Percentiles rank a stretch among this genome's conserved stretches.
phyloP scores from a whole-genome alignment of 176 grass and related monocot genomes.

The Carex parvula region DNA sequence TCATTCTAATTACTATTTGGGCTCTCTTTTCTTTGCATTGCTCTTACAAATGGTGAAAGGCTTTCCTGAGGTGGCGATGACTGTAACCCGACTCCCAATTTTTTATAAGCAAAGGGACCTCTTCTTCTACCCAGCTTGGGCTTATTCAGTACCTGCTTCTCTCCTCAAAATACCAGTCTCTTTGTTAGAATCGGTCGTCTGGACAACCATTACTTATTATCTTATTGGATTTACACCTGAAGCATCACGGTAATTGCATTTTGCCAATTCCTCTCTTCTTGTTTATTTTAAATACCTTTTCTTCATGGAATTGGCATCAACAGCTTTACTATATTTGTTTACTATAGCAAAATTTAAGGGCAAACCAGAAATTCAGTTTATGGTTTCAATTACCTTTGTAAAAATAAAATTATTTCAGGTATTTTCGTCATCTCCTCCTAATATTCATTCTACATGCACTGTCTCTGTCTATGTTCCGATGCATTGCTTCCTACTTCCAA shows the following conservation, averaged over 20 bases:
- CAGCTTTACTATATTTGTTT: neutral
- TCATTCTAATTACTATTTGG: constrained; percentile 67
- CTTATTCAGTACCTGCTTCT: constrained; percentile 67
- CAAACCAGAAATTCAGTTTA: neutral
- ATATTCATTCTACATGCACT: constrained; percentile 48
- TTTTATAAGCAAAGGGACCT: constrained; percentile 81
- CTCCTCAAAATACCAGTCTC: constrained; percentile 71
- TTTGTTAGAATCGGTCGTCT: constrained; percentile 55
- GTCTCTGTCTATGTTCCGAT: constrained; percentile 58
- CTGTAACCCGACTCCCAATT: constrained; percentile 52
- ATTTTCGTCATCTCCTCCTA: constrained; percentile 53
- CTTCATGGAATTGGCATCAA: neutral
- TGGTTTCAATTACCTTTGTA: neutral
- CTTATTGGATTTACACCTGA: constrained; percentile 73
- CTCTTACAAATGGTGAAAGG: constrained; percentile 65
- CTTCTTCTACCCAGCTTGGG: constrained; percentile 83
- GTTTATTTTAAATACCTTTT: neutral
- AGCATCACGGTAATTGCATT: constrained; percentile 53
- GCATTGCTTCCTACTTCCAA: constrained; percentile 51
- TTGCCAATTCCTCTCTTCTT: neutral
- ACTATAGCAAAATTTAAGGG: neutral
- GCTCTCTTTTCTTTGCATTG: constrained; percentile 64
- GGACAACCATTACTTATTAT: constrained; percentile 79
- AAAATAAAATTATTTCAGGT: constrained; percentile 33
- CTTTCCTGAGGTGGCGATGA: constrained; percentile 66